Percentiles rank a stretch among this genome's conserved stretches.
phyloP scores from a whole-genome alignment of 106 monocot genomes.

The Agapanthus africanus region DNA sequence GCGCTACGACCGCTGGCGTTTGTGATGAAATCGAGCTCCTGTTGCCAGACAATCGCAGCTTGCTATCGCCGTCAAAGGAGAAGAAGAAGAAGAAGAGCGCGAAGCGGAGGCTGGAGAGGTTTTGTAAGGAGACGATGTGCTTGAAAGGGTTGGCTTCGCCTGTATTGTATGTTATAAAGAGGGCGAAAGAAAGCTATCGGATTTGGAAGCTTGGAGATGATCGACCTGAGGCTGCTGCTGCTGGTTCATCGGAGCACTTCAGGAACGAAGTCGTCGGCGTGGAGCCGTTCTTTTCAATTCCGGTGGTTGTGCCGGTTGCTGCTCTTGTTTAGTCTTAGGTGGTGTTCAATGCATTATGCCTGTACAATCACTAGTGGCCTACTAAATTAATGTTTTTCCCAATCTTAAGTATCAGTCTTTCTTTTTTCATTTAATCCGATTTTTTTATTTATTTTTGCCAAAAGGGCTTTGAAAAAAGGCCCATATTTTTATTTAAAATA shows the following conservation, averaged over 20 bases:
- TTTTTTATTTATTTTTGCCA: neutral
- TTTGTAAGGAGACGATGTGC: neutral
- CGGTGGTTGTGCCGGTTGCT: neutral
- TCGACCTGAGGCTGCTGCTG: no score
- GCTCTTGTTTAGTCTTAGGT: neutral
- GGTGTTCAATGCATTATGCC: neutral
- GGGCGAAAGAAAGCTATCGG: neutral
- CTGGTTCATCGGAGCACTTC: neutral
- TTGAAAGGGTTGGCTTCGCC: neutral
- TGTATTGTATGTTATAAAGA: neutral
- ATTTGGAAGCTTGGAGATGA: neutral
- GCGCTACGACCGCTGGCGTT: neutral
- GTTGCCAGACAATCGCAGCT: neutral
- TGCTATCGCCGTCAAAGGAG: neutral
- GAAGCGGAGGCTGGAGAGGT: neutral
- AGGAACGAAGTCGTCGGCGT: neutral
- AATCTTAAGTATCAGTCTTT: no score
- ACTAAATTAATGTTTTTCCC: no score
- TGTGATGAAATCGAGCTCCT: neutral
- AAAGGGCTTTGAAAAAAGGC: no score
- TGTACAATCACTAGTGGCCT: no score
- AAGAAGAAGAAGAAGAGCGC: neutral
- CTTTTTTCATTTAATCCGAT: neutral
- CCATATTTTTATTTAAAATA: no score
- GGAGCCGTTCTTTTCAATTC: neutral